Evolutionary conservation across 1,139 yeast genomes (phyloP), one percentile per base, ranked within the genome.

Genomic region (Geotrichum aggregatum): DNA sequence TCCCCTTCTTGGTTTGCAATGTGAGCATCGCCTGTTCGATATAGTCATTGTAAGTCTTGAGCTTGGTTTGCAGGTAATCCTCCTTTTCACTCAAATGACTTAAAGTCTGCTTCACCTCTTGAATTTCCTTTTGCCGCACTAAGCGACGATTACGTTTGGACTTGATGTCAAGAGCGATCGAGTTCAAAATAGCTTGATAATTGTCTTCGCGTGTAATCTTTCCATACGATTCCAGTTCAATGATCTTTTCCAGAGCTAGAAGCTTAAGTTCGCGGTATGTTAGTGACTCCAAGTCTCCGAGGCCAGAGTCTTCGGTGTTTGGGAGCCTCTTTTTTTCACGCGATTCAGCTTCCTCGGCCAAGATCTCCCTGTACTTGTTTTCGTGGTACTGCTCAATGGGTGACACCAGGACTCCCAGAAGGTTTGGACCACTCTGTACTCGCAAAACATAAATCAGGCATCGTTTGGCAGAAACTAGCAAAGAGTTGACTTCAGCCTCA

Each of bases 101-200:
- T 52, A 85, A 66, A 0, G 95, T 84, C 42, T 76, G 79, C 36
- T 74, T 68, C 1, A 91, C 83, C 22, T 80, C 73, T 18, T 73
- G 75, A 54, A 87, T 70, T 62, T 88, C 95, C 36, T 78, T 75
- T 50, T 76, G 75, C 26, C 95, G 74, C 35, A 78, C 73, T 14
- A 77, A 67, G 56, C 95, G 76, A 57, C 86, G 85, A 52, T 81
- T 78, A 58, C 83, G 83, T 62, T 89, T 89, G 39, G 87, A 81
- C 63, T 83, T 82, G 60, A 92, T 88, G 59, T 94, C 97, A 50
- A 78, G 71, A 0, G 96, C 96, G 56, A 92, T 84, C 57, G 86
- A 88, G 64, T 89, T 89, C 55, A 92, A 71, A 24, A 92, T 67
- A 22, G 78, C 83, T 65, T 92, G 98, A 66, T 84, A 88, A 31